Evolutionary conservation across 164 flowering plant species (phyloP), one percentile per base, ranked within the genome.

Genomic region (Aristolochia fimbriata): DNA sequence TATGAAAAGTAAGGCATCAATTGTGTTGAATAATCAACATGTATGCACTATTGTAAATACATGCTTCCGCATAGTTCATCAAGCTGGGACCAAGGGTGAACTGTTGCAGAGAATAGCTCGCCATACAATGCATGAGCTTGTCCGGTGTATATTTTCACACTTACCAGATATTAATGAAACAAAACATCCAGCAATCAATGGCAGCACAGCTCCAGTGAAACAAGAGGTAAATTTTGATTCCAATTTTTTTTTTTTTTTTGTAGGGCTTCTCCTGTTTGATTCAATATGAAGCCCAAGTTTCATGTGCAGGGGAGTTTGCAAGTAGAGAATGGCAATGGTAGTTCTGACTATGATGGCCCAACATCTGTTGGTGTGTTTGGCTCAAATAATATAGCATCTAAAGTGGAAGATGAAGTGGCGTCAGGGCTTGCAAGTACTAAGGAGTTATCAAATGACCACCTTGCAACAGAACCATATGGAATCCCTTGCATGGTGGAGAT

Each of bases 11-110:
- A 76, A 74, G 62, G 77, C 67, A 57, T 75, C 80, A 8, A 65
- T 70, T 33, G 57, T 73, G 65, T 64, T 79, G 71, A 68, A 67
- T 60, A 79, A 79, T 67, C 80, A 79, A 68, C 82, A 79, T 66
- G 82, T 79, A 12, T 79, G 82, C 72, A 76, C 67, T 64, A 74
- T 79, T 19, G 82, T 79, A 27, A 79, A 76, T 63, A 79, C 82
- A 37, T 79, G 78, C 58, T 79, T 76, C 63, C 78, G 78, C 43
- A 64, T 79, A 33, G 78, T 76, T 60, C 80, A 79, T 70, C 82
- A 79, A 74, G 78, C 82, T 27, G 73, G 75, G n/a, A 55, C 66
- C 6, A 79, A 79, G 57, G 73, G 82, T n/a, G 82, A 79, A 68
- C 66, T 79, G 57, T 68, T 79, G 61, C 82, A 79, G 69, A 69